phyloP scores from a whole-genome alignment of 2,329 filamentous ascomycete genomes.

The Fusarium albosuccineum region DNA sequence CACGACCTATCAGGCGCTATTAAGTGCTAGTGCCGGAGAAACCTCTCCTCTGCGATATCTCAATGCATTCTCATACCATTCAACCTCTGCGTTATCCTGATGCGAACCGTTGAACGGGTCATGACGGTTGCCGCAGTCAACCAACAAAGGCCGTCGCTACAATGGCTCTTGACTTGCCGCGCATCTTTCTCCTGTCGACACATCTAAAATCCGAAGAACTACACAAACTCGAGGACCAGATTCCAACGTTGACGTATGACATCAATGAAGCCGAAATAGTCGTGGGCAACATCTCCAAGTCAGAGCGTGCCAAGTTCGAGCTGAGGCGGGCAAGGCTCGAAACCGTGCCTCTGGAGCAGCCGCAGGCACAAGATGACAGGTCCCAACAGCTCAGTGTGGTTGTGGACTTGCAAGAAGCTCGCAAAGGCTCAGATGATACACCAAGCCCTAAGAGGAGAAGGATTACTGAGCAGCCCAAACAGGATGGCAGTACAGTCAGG shows the following conservation, averaged over 20 bases:
- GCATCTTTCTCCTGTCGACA: conserved; percentile 79
- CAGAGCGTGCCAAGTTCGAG: conserved; percentile 81
- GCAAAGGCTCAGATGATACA: conserved; percentile 9
- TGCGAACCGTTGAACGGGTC: too few relatives aligned
- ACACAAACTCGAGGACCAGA: conserved; percentile 72
- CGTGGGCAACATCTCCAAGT: conserved; percentile 78
- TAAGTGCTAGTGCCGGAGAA: not conserved
- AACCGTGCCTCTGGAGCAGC: conserved; percentile 58
- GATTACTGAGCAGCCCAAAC: not conserved
- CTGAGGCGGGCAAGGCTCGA: conserved; percentile 75
- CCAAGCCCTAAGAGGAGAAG: conserved; percentile 39
- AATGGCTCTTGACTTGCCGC: conserved; percentile 61
- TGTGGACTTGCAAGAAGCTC: not conserved
- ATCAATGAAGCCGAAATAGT: conserved; percentile 79
- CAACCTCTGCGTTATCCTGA: not conserved
- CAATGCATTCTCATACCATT: not conserved
- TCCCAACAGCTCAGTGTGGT: not conserved
- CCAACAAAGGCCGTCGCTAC: not conserved
- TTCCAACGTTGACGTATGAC: conserved; percentile 78
- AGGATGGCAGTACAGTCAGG: conserved; percentile 54
- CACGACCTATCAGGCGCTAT: too few relatives aligned
- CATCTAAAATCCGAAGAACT: conserved; percentile 75
- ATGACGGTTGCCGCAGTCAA: conserved; percentile 3
- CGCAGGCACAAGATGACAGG: not conserved
- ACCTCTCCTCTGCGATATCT: not conserved